These are phyloP conservation scores for Combretum micranthum DNA, from an alignment of 345 rosid genomes.

Conservation along the genomic window DNA sequence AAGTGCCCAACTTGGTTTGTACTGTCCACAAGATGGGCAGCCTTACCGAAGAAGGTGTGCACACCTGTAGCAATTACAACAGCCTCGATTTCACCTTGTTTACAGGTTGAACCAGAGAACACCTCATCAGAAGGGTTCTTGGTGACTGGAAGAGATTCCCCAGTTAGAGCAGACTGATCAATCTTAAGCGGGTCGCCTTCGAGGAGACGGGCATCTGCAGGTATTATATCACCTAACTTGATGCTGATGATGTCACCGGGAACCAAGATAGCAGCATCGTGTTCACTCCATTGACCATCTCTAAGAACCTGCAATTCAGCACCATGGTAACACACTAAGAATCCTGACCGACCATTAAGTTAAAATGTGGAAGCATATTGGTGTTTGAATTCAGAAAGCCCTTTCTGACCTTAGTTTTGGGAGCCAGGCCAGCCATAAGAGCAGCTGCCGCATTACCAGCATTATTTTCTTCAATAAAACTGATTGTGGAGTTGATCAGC, in stretches of 20 bases:
- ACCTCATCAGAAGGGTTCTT: slow-evolving; percentile 75
- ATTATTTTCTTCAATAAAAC: slow-evolving; percentile 87
- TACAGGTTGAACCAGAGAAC: slow-evolving; percentile 87
- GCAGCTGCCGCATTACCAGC: slow-evolving; percentile 96
- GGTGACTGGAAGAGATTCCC: slow-evolving; percentile 85
- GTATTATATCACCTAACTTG: slow-evolving; percentile 81
- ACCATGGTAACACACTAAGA: not conserved
- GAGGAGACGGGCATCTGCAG: slow-evolving; percentile 95
- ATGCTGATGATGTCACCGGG: slow-evolving; percentile 88
- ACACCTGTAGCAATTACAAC: slow-evolving; percentile 91
- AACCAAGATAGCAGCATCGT: slow-evolving; percentile 84
- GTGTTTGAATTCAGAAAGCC: not conserved
- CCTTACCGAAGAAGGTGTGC: slow-evolving; percentile 92
- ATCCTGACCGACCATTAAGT: too few species aligned
- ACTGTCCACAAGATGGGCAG: slow-evolving; percentile 92
- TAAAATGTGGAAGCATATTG: too few species aligned
- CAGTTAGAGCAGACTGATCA: slow-evolving; percentile 94
- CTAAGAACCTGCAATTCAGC: slow-evolving; percentile 49
- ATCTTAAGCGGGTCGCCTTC: slow-evolving; percentile 90
- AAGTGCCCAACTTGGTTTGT: slow-evolving; percentile 90
- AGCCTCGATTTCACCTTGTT: slow-evolving; percentile 88
- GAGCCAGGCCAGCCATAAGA: slow-evolving; percentile 95
- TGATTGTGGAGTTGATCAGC: slow-evolving; percentile 85
- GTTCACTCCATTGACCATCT: slow-evolving; percentile 81
- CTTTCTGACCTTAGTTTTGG: slow-evolving; percentile 64